A percentile compares a stretch with the other conserved stretches of the same genome.
These are phyloP conservation scores for Pythium rhizo-oryzae DNA, from an alignment of 352 stramenopile genomes.

Conservation along the genomic window DNA sequence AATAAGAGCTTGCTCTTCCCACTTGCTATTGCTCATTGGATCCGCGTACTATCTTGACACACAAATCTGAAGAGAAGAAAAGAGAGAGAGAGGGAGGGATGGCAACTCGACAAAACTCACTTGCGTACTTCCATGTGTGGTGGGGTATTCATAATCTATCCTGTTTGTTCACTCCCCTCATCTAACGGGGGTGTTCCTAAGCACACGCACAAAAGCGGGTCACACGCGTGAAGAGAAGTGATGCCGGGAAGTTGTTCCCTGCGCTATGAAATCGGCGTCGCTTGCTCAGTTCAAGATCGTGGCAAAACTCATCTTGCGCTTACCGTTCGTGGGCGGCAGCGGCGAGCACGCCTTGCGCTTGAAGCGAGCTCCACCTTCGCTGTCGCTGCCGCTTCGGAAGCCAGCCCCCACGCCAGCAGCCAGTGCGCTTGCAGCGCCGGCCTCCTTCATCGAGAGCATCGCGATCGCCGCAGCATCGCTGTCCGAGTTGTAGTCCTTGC, in stretches of 20 bases:
- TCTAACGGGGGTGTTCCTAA: conserved; percentile 16
- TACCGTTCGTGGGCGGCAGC: conserved; percentile 45
- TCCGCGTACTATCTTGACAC: too few species aligned
- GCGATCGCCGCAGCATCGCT: conserved; percentile 74
- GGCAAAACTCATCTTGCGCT: conserved; percentile 89
- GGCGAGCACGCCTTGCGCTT: conserved; percentile 79
- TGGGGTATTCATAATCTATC: conserved; percentile 22
- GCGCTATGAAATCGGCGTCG: too few species aligned
- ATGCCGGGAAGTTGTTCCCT: too few species aligned
- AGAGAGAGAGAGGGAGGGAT: neutral
- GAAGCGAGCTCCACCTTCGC: conserved; percentile 28
- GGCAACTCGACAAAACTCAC: neutral
- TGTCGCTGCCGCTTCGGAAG: conserved; percentile 32
- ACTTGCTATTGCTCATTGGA: too few species aligned
- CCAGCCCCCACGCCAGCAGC: neutral
- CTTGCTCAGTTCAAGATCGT: conserved; percentile 84
- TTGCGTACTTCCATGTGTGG: neutral
- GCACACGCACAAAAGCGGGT: conserved; percentile 8
- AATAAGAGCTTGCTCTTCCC: too few species aligned
- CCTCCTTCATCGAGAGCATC: conserved; percentile 83
- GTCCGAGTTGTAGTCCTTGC: conserved; percentile 61
- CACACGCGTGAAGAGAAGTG: too few species aligned
- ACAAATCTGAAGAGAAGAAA: too few species aligned
- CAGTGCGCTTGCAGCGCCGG: neutral
- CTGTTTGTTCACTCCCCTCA: conserved; percentile 9